Evolutionary conservation across 176 grass and related monocot species (phyloP).

Genomic region (Urochloa ruziziensis): DNA sequence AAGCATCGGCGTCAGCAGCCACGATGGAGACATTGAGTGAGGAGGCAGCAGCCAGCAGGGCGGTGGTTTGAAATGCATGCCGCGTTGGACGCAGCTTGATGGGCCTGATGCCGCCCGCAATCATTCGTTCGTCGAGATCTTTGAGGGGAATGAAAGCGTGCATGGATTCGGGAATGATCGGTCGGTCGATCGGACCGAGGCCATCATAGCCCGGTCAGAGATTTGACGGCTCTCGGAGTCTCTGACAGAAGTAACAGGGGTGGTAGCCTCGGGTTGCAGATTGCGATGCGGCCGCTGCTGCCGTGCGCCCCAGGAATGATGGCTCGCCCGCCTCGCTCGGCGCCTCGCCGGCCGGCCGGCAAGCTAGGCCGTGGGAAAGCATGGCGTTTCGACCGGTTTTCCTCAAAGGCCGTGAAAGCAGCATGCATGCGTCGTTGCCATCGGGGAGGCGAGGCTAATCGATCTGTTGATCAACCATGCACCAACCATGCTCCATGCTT

Average conservation of each 20-base stretch:
- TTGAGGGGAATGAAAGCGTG: neutral
- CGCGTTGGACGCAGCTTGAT: neutral
- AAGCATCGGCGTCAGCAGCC: neutral
- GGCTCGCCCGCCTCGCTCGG: neutral
- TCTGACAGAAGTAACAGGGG: neutral
- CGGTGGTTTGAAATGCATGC: neutral
- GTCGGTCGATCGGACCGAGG: neutral
- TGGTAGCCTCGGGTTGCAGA: neutral
- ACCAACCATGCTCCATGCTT: too few species aligned
- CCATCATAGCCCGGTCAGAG: constrained; percentile 18
- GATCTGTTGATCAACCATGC: neutral
- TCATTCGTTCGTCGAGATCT: constrained; percentile 8
- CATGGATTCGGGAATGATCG: constrained; percentile 28
- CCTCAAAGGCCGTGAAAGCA: constrained; percentile 27
- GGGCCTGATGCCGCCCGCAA: neutral
- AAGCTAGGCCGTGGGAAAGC: neutral
- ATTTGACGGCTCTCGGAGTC: neutral
- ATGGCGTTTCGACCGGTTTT: neutral
- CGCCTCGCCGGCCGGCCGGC: too few species aligned
- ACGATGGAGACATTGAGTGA: neutral
- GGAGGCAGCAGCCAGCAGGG: too few species aligned
- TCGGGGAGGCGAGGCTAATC: too few species aligned
- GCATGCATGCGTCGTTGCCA: neutral
- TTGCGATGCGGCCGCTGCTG: constrained; percentile 13
- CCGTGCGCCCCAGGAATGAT: too few species aligned